phyloP scores from a whole-genome alignment of 192 early-diverging fungal species.

The Mortierella alpina region DNA sequence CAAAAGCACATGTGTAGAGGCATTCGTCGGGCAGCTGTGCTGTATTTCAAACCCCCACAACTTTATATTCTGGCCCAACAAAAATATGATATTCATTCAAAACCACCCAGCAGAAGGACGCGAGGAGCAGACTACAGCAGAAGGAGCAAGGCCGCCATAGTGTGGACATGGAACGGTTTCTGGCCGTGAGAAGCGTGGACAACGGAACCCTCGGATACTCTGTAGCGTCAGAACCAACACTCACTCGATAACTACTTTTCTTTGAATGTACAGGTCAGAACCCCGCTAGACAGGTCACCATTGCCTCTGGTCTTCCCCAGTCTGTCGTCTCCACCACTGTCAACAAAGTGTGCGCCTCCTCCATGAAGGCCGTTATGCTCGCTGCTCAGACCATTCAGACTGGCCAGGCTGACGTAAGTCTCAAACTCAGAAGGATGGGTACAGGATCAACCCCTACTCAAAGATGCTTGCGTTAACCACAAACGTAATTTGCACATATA shows the following conservation, averaged over 20 bases:
- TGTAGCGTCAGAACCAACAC: no score
- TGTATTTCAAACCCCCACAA: conserved; percentile 1
- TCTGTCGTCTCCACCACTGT: conserved; percentile 78
- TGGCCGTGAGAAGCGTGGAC: no score
- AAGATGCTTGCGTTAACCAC: background rate
- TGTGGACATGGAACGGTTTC: background rate
- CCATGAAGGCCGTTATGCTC: conserved; percentile 82
- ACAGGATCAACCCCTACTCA: background rate
- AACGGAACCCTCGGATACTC: no score
- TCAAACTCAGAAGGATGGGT: background rate
- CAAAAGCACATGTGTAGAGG: background rate
- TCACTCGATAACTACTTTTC: background rate
- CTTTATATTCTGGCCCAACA: background rate
- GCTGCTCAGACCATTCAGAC: conserved; percentile 81
- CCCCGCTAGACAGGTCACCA: conserved; percentile 84
- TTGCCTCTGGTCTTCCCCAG: conserved; percentile 76
- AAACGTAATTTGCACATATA: background rate
- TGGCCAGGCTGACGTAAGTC: conserved; percentile 73
- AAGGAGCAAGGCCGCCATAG: background rate
- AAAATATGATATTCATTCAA: background rate
- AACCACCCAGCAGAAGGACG: conserved; percentile 1
- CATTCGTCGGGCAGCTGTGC: background rate
- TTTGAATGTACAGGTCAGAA: conserved; percentile 70
- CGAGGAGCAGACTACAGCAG: background rate
- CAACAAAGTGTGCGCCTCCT: conserved; percentile 88